Base-by-base conservation (phyloP, 2,329 filamentous ascomycete species). In the Dothistroma pini region DNA sequence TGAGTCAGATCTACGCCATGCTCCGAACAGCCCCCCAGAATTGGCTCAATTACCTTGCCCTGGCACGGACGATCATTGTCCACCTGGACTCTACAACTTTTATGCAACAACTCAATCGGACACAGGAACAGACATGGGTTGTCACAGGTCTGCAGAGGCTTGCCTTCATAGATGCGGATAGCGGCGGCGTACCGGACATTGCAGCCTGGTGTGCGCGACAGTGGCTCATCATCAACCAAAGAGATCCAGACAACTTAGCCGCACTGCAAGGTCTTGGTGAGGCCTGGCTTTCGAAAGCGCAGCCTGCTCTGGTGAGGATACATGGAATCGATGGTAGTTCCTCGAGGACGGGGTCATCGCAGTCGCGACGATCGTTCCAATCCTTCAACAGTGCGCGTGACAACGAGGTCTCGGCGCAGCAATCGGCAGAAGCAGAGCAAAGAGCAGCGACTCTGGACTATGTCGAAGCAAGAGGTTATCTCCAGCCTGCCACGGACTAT, bases 401-500 rank as follows among this genome's bases (percentile, higher is more conserved):
- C 48, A 65, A 72, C 35, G 61, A 72, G 31, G 59, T 61, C 44
- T 49, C 67, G 58, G 29, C 60, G 8, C 48, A 54, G 25, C 62
- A 68, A 16, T 74, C 77, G 60, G 63, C 68, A 11, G 75, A 78
- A 61, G 75, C 74, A 25, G 76, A 80, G 58, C 66, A 71, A 44
- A 68, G 75, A 57, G 64, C 76, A 11, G 71, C 76, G 29, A 71
- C 69, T 5, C 67, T 75, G 6, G 75, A 83, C 54, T 82, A 83
- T 68, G 79, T 83, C 14, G 80, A 84, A 71, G 82, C 81, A 55
- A 75, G 81, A 60, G 80, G 78, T 1, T 75, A 78, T 57, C 71
- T 84, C 7, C 75, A 81, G 38, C 81, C 82, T 53, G 80, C 82
- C 8, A 77, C 77, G 6, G 82, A 84, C 59, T 83, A 83, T 66